phyloP scores from a whole-genome alignment of 2,329 filamentous ascomycete species.

The Fusarium marasasianum region DNA sequence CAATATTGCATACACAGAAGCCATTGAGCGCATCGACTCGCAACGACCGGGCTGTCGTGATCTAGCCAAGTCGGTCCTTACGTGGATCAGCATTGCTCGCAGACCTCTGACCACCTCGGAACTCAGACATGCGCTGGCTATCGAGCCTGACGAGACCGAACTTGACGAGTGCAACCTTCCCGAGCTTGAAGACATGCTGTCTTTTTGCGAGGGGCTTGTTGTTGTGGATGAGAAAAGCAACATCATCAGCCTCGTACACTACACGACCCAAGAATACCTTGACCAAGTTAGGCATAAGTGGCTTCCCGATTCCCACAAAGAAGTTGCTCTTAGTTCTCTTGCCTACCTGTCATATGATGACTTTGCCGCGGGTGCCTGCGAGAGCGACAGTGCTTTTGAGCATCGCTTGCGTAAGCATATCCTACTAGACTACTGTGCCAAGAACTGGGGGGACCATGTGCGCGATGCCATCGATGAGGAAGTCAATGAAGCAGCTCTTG shows the following conservation, averaged over 20 bases:
- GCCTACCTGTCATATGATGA: background rate
- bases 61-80: background rate
- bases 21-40: background rate
- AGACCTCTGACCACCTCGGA: background rate
- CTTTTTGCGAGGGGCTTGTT: background rate
- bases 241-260: background rate
- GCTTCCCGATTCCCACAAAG: background rate
- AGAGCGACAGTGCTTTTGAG: background rate
- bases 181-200: background rate
- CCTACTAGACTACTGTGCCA: background rate
- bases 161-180: background rate
- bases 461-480: background rate
- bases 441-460: background rate
- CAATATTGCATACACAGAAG: background rate
- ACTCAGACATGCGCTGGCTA: background rate
- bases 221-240: background rate
- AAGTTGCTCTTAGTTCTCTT: background rate
- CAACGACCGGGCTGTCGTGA: background rate
- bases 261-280: background rate
- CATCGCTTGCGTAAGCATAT: background rate
- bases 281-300: background rate
- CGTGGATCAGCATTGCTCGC: background rate
- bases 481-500: background rate
- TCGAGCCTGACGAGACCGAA: background rate
- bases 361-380: background rate